Evolutionary conservation across 2,329 filamentous ascomycete genomes (phyloP), one percentile per base, ranked within the genome.

Genomic region (Knufia petricola): DNA sequence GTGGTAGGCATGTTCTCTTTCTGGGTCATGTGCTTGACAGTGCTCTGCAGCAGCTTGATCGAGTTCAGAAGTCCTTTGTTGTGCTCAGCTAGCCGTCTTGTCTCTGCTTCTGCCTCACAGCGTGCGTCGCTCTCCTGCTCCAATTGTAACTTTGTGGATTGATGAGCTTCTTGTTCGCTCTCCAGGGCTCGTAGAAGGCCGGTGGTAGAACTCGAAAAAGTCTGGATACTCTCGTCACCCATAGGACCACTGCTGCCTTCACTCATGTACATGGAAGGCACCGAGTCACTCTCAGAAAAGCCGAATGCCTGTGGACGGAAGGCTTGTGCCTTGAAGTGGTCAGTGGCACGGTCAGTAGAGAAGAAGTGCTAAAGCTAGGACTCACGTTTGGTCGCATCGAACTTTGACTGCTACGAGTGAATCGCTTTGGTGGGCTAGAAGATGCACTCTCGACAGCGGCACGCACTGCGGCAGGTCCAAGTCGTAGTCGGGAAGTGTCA

Each of bases 141-240:
- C 32, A 58, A 28, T n/a, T 36, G 41, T n/a, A 36, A 24, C 43
- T 48, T 53, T 17, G 56, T 54, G 3, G 20, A 32, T 19, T 50
- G 46, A 47, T 58, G 56, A 2, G 52, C 52, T 40, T 53, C 46
- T 45, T 58, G 56, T 26, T 58, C 56, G 19, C 50, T 54, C 13
- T 46, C 47, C 20, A 56, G 46, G 21, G 54, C 54, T 17, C 50
- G 23, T 21, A 45, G 50, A 24, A 58, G 42, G 12, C 46, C 42
- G 12, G 46, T 23, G 13, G 32, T 39, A n/a, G 23, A 9, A 28
- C 39, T 38, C 8, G 44, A 19, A n/a, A 30, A 30, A 2, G 20
- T 12, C 7, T 15, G 17, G 15, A 39, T 28, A 23, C 34, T 15
- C 13, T 20, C 30, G 15, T 39, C 44, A 20, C 32, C 30, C 28